Conservation (phyloP, 1,284 basidiomycete species). For the Schizophyllum amplum region DNA sequence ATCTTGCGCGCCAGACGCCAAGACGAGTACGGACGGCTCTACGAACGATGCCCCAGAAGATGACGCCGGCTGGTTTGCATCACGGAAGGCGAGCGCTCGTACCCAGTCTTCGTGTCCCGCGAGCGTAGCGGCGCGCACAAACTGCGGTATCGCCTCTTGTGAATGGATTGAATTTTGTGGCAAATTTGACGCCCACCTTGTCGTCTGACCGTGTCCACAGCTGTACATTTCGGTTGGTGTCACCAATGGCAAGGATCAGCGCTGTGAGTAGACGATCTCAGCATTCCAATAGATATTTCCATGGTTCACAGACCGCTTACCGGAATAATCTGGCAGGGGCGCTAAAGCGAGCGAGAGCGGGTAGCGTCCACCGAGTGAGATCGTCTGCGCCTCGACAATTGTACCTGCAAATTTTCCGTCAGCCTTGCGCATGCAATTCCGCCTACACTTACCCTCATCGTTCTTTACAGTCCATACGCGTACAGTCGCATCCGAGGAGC, state of each 20-base stretch:
- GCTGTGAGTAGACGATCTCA: conserved; percentile 32
- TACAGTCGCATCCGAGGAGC: conserved; percentile 71
- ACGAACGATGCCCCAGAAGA: conserved; percentile 14
- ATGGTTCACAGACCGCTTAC: not conserved
- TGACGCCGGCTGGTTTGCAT: conserved; percentile 22
- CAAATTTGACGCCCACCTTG: conserved; percentile 27
- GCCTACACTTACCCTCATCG: conserved; percentile 15
- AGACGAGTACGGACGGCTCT: conserved; percentile 25
- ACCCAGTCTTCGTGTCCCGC: conserved; percentile 96
- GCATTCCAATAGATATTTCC: conserved; percentile 35
- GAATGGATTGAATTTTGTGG: conserved; percentile 1
- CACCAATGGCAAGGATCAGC: conserved; percentile 65
- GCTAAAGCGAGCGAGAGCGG: conserved; percentile 65
- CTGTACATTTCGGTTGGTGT: conserved; percentile 70
- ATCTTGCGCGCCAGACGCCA: conserved; percentile 92
- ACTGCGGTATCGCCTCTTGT: conserved; percentile 28
- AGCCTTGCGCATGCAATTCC: not conserved
- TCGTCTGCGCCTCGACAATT: conserved; percentile 46
- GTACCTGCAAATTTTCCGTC: conserved; percentile 22
- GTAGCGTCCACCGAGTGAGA: conserved; percentile 64
- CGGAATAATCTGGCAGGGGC: conserved; percentile 42
- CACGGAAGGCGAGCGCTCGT: conserved; percentile 65
- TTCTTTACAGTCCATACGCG: conserved; percentile 56
- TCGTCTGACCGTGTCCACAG: conserved; percentile 67
- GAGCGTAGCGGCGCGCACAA: conserved; percentile 52